Percentiles rank a stretch among this genome's conserved stretches.
phyloP scores from a whole-genome alignment of 164 flowering plant genomes.

The Buxus sempervirens region DNA sequence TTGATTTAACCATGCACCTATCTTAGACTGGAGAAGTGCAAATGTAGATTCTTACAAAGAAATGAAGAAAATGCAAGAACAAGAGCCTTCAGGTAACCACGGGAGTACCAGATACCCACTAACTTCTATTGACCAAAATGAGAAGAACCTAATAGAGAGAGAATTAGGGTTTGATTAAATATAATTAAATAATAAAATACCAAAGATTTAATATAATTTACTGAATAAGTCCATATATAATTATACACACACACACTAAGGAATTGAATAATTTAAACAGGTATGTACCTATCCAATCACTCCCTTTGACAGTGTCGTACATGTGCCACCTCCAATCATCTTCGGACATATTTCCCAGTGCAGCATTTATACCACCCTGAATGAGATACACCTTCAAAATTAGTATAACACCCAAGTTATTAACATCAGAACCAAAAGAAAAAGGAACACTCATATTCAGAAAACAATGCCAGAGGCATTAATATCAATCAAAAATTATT shows the following conservation, averaged over 20 bases:
- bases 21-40: too few relatives aligned
- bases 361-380: slow-evolving; percentile 99
- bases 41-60: too few relatives aligned
- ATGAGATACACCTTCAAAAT: slow-evolving; percentile 13
- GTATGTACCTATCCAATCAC: slow-evolving; percentile 87
- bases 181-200: neutral
- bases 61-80: neutral
- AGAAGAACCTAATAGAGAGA: neutral
- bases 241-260: neutral
- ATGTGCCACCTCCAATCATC: slow-evolving; percentile 99
- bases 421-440: neutral
- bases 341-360: slow-evolving; percentile 94
- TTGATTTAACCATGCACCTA: too few relatives aligned
- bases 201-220: neutral
- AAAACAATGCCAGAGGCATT: neutral
- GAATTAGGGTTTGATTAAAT: neutral
- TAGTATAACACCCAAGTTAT: slow-evolving; percentile 6
- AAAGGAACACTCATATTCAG: neutral
- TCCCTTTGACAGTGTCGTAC: slow-evolving; percentile 99
- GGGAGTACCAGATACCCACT: neutral
- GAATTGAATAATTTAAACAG: neutral
- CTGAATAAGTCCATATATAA: neutral
- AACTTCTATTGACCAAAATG: neutral
- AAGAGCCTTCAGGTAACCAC: neutral
- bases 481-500: neutral